phyloP scores from a whole-genome alignment of 2,329 filamentous ascomycete species.

The Trichoderma sp. region DNA sequence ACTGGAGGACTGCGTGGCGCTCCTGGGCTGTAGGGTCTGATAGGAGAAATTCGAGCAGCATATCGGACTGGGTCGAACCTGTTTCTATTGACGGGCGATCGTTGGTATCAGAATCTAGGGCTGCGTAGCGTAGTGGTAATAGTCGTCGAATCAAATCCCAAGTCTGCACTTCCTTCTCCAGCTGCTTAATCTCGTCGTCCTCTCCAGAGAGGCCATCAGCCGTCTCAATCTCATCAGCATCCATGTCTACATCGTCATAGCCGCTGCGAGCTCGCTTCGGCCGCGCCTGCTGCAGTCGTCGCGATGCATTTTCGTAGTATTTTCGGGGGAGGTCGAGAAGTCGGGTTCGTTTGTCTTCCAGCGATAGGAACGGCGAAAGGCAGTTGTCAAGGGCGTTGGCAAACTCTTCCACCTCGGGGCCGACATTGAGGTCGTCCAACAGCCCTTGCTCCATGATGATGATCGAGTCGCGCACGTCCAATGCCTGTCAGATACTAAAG shows the following conservation, averaged over 20 bases:
- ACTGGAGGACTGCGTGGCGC: conserved; percentile 78
- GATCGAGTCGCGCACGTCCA: conserved; percentile 30
- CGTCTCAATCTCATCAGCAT: conserved; percentile 56
- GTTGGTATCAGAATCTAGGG: conserved; percentile 31
- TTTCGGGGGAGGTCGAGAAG: conserved; percentile 63
- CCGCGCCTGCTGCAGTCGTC: conserved; percentile 39
- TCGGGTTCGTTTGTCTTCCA: conserved; percentile 62
- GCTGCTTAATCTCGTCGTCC: conserved; percentile 48
- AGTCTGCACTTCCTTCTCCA: conserved; percentile 84
- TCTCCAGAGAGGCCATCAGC: conserved; percentile 35
- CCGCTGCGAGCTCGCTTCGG: conserved; percentile 38
- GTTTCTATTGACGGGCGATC: conserved; percentile 41
- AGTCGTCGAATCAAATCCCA: conserved; percentile 84
- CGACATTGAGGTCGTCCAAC: conserved; percentile 59
- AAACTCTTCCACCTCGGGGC: conserved; percentile 84
- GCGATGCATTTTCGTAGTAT: conserved; percentile 62
- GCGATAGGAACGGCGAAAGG: conserved; percentile 53
- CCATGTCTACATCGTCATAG: conserved; percentile 58
- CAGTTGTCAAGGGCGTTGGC: conserved; percentile 82
- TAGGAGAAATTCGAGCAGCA: conserved; percentile 74
- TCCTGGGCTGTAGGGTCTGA: conserved; percentile 75
- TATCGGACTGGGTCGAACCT: conserved; percentile 32
- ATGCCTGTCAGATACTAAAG: background rate
- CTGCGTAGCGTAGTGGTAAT: conserved; percentile 68
- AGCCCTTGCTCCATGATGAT: conserved; percentile 36